Evolutionary conservation across 305 asterid genomes (phyloP).

Genomic region (Solanum hybrid): DNA sequence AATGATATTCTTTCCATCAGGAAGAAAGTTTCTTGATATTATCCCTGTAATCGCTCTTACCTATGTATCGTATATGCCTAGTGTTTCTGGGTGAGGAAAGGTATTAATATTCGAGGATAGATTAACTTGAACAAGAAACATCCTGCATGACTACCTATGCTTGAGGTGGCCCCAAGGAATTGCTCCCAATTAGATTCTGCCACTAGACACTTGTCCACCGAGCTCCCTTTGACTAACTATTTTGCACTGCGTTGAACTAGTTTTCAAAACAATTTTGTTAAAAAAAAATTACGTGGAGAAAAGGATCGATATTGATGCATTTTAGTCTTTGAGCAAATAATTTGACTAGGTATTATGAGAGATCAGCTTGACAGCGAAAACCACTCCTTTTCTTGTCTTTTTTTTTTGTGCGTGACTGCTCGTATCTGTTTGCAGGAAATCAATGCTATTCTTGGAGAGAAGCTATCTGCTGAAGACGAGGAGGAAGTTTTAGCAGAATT

Average conservation of each 20-base stretch:
- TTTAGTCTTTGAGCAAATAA: not conserved
- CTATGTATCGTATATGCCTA: too few relatives aligned
- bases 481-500: conserved; percentile 88
- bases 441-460: conserved; percentile 86
- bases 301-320: not conserved
- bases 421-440: conserved; percentile 46
- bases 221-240: not conserved
- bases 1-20: too few relatives aligned
- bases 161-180: too few relatives aligned
- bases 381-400: not conserved
- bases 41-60: too few relatives aligned
- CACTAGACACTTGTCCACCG: not conserved
- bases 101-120: too few relatives aligned
- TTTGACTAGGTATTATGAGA: not conserved
- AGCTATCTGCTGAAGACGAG: conserved; percentile 92
- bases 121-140: too few relatives aligned
- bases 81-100: too few relatives aligned
- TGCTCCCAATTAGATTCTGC: too few relatives aligned
- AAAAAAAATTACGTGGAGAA: not conserved
- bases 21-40: too few relatives aligned
- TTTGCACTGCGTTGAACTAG: not conserved
- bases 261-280: not conserved
- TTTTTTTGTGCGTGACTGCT: not conserved
- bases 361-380: not conserved
- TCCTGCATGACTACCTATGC: too few relatives aligned